Conservation (phyloP, 1,284 basidiomycete species). For the Cutaneotrichosporon cavernicola region DNA sequence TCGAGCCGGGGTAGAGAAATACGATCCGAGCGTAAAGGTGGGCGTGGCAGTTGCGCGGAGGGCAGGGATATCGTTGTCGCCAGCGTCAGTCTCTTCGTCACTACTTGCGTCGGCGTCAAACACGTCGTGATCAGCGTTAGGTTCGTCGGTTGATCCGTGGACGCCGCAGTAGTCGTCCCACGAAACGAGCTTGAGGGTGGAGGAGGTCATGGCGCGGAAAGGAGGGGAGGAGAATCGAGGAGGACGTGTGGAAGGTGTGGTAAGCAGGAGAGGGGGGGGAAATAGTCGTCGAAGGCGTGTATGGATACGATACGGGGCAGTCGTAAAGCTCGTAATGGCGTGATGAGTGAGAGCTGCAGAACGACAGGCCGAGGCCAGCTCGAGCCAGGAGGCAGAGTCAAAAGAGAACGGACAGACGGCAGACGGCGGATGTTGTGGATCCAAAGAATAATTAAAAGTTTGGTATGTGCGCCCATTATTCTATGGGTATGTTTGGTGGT, state of each 20-base stretch:
- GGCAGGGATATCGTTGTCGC: not conserved
- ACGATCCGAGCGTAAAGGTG: not conserved
- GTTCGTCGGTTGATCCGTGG: not conserved
- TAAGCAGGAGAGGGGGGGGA: too few relatives aligned
- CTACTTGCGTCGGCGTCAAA: conserved; percentile 4
- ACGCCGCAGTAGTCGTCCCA: conserved; percentile 1
- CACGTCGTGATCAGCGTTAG: not conserved
- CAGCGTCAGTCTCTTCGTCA: not conserved
- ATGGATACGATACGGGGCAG: not conserved
- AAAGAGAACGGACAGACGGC: not conserved
- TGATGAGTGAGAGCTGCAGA: not conserved
- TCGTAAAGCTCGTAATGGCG: not conserved
- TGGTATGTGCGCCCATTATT: not conserved
- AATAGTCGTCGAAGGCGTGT: not conserved
- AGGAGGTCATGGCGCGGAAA: not conserved
- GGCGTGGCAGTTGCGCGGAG: not conserved
- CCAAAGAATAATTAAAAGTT: not conserved
- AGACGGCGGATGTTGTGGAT: not conserved
- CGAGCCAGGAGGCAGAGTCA: not conserved
- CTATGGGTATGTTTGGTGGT: not conserved
- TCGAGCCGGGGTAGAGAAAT: not conserved
- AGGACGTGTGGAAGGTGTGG: too few relatives aligned
- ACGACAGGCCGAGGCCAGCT: not conserved
- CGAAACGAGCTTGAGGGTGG: not conserved
- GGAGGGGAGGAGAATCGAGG: not conserved